Base-by-base conservation (phyloP, 2,329 filamentous ascomycete species). In the Spiromastix sp. region DNA sequence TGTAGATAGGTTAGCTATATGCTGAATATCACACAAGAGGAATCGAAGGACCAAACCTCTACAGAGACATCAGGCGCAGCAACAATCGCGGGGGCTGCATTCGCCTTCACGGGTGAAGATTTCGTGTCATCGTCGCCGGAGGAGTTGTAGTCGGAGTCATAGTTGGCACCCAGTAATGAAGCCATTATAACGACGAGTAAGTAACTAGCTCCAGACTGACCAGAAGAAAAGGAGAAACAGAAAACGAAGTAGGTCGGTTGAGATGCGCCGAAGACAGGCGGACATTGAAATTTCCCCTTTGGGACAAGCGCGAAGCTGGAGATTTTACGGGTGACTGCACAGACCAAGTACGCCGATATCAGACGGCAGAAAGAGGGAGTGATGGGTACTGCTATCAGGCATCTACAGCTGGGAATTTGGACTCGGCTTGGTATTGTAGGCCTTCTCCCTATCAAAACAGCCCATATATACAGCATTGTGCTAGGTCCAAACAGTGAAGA, bases 31-130 rank as follows among this genome's bases (percentile, higher is more conserved):
- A 7, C 21, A 7, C n/a, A 24, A 24, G n/a, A n/a, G 34, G 39
- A 22, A 25, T 42, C 35, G 40, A 51, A 52, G 53, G 60, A 69
- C 66, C 67, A 67, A 69, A 71, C 68, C 66, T 71, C 67, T 66
- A 67, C 59, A 45, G 67, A 67, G 44, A 71, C 67, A 49, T 71
- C 67, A 44, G 68, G 68, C 36, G 68, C 68, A 20, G 67, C 66
- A 40, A 67, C 54, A 34, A 71, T 48, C 36, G 53, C 51, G 30
- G 56, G 55, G 22, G 48, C 36, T 17, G 43, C 49, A 31, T 45
- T 44, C 21, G 36, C 16, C 36, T 47, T 42, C 38, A 36, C 36
- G 32, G 50, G 42, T 12, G 42, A 28, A 34, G 45, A 25, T 19
- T 51, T 42, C 32, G 44, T 39, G 31, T 68, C 66, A 48, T 70